phyloP scores from a whole-genome alignment of 1,139 yeast species.

The Blastobotrys proliferans region DNA sequence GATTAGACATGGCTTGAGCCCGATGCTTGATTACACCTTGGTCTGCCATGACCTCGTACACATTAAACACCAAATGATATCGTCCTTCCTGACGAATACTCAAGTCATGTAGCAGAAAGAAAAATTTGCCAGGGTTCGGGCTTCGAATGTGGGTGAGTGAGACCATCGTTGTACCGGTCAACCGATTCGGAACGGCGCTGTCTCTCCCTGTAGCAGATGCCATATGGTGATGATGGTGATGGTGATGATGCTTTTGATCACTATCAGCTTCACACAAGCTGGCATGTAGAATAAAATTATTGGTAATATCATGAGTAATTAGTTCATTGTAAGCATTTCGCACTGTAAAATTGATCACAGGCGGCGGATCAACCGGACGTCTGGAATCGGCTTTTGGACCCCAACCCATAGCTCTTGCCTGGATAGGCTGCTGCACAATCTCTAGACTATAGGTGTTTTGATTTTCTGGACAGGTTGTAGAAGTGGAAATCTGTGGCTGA shows the following conservation, averaged over 20 bases:
- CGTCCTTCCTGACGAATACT: constrained; percentile 36
- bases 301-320: constrained; percentile 26
- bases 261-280: constrained; percentile 24
- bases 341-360: constrained; percentile 29
- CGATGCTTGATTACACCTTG: constrained; percentile 23
- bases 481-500: neutral
- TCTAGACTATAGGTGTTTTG: constrained; percentile 17
- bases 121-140: constrained; percentile 29
- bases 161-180: constrained; percentile 29
- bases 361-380: constrained; percentile 36
- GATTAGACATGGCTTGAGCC: constrained; percentile 26
- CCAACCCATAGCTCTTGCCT: constrained; percentile 36
- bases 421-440: constrained; percentile 32
- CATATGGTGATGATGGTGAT: constrained; percentile 1
- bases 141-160: constrained; percentile 27
- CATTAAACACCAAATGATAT: constrained; percentile 31
- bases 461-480: neutral
- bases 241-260: constrained; percentile 8
- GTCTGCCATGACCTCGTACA: constrained; percentile 29
- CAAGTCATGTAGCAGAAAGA: constrained; percentile 34
- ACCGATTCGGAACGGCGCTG: constrained; percentile 17
- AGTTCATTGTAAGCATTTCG: constrained; percentile 18
- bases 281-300: constrained; percentile 31
- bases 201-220: constrained; percentile 15
- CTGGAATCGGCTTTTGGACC: constrained; percentile 34